Conservation (phyloP, 2,329 filamentous ascomycete species). For the Aspergillus terreus region DNA sequence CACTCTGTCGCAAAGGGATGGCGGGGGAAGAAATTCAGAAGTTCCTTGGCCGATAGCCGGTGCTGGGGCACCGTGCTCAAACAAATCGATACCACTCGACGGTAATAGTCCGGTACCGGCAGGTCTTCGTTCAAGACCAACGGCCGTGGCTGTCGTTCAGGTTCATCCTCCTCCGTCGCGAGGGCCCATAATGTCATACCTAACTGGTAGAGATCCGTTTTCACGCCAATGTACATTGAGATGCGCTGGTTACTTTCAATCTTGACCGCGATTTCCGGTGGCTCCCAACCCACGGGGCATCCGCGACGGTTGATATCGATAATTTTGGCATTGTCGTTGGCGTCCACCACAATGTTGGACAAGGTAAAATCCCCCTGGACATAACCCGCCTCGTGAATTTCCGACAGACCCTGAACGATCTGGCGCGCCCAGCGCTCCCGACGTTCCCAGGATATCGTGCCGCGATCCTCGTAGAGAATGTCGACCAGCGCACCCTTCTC, state of each 20-base stretch:
- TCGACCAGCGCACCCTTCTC: constrained; percentile 85
- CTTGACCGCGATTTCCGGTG: constrained; percentile 80
- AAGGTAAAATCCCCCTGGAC: constrained; percentile 97
- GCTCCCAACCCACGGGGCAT: constrained; percentile 97
- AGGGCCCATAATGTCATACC: constrained; percentile 97
- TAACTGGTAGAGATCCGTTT: constrained; percentile 92
- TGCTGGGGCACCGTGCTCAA: constrained; percentile 69
- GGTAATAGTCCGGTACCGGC: constrained; percentile 72
- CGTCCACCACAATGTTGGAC: constrained; percentile 93
- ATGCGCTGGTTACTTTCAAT: constrained; percentile 87
- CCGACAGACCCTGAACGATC: constrained; percentile 81
- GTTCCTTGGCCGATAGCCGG: constrained; percentile 67
- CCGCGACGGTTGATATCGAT: constrained; percentile 97
- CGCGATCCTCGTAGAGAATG: constrained; percentile 75
- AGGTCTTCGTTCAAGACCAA: constrained; percentile 55
- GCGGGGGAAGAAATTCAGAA: constrained; percentile 66
- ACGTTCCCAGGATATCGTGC: constrained; percentile 62
- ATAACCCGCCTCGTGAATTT: constrained; percentile 93
- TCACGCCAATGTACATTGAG: constrained; percentile 96
- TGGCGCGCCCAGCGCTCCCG: constrained; percentile 87
- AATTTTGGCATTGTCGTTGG: constrained; percentile 80
- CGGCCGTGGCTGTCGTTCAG: constrained; percentile 72
- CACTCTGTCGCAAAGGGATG: constrained; percentile 16
- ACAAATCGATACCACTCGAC: constrained; percentile 70
- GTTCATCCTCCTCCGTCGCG: constrained; percentile 83